phyloP scores from a whole-genome alignment of 768 basidiomycete genomes.

The Macrolepiota dolichaula region DNA sequence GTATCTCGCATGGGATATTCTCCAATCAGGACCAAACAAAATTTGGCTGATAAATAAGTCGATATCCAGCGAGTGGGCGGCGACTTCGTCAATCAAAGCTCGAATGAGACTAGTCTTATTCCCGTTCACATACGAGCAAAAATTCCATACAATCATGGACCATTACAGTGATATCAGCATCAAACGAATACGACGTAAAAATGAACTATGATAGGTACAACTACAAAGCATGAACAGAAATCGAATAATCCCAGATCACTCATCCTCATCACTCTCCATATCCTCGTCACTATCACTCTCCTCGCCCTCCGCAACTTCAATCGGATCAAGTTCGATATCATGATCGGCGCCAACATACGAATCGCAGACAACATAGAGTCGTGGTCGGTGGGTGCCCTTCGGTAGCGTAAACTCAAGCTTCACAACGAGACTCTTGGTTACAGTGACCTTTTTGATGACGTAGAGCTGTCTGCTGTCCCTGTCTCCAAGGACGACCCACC shows the following conservation, averaged over 20 bases:
- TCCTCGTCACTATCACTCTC: slow-evolving; percentile 82
- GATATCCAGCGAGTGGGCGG: too few species aligned
- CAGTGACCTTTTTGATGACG: slow-evolving; percentile 85
- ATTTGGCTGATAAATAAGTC: too few species aligned
- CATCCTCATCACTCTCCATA: slow-evolving; percentile 58
- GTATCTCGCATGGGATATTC: too few species aligned
- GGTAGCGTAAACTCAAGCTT: slow-evolving; percentile 90
- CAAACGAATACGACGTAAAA: too few species aligned
- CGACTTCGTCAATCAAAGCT: too few species aligned
- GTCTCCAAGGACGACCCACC: slow-evolving; percentile 98
- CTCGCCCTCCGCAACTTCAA: slow-evolving; percentile 90
- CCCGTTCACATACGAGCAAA: too few species aligned
- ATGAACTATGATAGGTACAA: too few species aligned
- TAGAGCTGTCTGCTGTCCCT: slow-evolving; percentile 75
- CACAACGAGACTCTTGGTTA: slow-evolving; percentile 79
- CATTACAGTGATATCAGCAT: too few species aligned
- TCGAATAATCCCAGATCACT: not conserved
- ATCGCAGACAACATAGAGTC: slow-evolving; percentile 91
- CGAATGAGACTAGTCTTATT: too few species aligned
- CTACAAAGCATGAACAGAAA: too few species aligned
- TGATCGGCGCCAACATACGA: slow-evolving; percentile 91
- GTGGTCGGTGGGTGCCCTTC: slow-evolving; percentile 78
- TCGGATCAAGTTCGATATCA: slow-evolving; percentile 76
- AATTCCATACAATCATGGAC: too few species aligned
- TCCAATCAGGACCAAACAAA: too few species aligned